Percentiles rank a stretch among this genome's conserved stretches.
phyloP scores from a whole-genome alignment of 441 rosid species.

The Raphanus hybrid region DNA sequence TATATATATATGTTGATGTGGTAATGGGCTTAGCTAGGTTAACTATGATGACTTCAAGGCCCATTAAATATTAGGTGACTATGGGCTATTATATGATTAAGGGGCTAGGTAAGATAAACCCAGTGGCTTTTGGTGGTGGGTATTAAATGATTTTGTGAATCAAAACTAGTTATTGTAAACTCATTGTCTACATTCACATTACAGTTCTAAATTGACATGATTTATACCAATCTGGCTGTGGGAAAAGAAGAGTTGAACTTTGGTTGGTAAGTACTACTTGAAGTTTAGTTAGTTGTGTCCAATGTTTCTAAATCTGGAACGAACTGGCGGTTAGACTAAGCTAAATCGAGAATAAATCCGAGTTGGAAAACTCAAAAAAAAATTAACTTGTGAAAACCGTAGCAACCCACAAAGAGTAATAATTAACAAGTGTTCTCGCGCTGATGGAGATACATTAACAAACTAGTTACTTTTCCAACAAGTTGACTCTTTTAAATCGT shows the following conservation, averaged over 20 bases:
- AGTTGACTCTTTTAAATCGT: not conserved
- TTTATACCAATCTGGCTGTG: not conserved
- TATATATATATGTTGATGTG: not conserved
- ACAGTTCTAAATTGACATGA: not conserved
- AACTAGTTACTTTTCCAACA: not conserved
- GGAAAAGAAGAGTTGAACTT: not conserved
- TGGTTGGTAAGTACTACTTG: not conserved
- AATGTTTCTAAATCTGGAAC: not conserved
- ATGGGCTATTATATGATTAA: not conserved
- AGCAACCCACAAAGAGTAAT: constrained; percentile 3
- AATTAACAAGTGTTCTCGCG: not conserved
- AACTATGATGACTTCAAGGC: not conserved
- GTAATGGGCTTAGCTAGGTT: not conserved
- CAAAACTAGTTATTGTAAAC: not conserved
- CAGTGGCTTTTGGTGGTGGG: not conserved
- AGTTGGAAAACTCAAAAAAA: not conserved
- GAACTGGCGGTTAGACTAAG: not conserved
- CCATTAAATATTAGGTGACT: not conserved
- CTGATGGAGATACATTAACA: not conserved
- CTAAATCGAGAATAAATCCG: not conserved
- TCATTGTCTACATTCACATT: not conserved
- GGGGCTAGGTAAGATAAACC: not conserved
- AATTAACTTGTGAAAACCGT: not conserved
- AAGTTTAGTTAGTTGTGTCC: not conserved
- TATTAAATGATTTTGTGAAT: not conserved